A percentile compares a stretch with the other conserved stretches of the same genome.
phyloP scores from a whole-genome alignment of 495 filamentous ascomycete genomes.

The Annulohypoxylon bovei region DNA sequence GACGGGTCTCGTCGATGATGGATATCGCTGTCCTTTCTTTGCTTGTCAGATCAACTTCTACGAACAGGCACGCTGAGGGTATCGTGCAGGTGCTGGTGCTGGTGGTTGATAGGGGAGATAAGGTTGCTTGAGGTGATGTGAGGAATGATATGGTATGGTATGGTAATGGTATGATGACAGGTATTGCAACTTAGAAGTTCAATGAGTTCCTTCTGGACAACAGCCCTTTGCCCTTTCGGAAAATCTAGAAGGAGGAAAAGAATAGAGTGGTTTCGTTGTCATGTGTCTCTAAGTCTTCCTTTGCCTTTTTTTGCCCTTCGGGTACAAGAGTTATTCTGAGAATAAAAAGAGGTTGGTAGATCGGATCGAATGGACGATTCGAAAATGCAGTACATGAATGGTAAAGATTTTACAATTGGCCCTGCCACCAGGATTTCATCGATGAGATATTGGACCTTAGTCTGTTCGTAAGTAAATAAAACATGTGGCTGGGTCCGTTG shows the following conservation, averaged over 20 bases:
- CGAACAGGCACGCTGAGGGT: slow-evolving; percentile 19
- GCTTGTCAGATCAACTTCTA: slow-evolving; percentile 42
- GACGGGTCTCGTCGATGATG: slow-evolving; percentile 21
- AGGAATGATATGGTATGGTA: slow-evolving; percentile 20
- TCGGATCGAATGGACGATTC: slow-evolving; percentile 21
- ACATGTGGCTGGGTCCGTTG: slow-evolving; percentile 50
- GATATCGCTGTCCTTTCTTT: slow-evolving; percentile 12
- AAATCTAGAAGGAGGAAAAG: slow-evolving; percentile 35
- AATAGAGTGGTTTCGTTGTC: slow-evolving; percentile 40
- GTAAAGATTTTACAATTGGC: slow-evolving; percentile 40
- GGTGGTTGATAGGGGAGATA: slow-evolving; percentile 8
- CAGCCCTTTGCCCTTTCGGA: slow-evolving; percentile 39
- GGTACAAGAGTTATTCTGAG: slow-evolving; percentile 26
- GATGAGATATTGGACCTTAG: slow-evolving; percentile 18
- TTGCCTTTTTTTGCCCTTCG: slow-evolving; percentile 40
- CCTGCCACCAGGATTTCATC: slow-evolving; percentile 39
- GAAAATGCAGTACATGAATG: slow-evolving; percentile 17
- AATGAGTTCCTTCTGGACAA: slow-evolving; percentile 34
- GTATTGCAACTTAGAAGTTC: slow-evolving; percentile 48
- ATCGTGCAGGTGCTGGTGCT: slow-evolving; percentile 12
- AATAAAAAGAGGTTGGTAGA: slow-evolving; percentile 37
- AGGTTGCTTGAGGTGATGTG: slow-evolving; percentile 13
- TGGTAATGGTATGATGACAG: slow-evolving; percentile 13
- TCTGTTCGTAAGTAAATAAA: slow-evolving; percentile 47
- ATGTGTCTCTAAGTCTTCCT: slow-evolving; percentile 39